Percentiles rank a stretch among this genome's conserved stretches.
Evolutionary conservation across 1,139 yeast species (phyloP).

Genomic region (Yamadazyma diospyri): DNA sequence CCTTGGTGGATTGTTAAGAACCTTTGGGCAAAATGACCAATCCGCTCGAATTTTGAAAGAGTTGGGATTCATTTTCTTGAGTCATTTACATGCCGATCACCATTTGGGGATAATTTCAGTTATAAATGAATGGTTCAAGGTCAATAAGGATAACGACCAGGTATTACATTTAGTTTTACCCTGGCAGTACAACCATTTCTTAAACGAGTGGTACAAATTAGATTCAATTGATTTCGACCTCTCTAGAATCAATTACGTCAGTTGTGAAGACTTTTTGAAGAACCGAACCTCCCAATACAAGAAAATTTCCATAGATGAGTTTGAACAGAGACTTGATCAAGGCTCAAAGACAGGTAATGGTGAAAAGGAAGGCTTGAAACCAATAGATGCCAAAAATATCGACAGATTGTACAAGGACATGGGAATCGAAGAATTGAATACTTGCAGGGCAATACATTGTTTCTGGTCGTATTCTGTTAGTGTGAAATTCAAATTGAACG

Average conservation of each 20-base stretch:
- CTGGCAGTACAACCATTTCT: conserved; percentile 65
- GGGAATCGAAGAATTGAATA: conserved; percentile 34
- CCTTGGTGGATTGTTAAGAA: conserved; percentile 64
- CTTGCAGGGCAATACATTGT: conserved; percentile 84
- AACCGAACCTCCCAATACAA: conserved; percentile 25
- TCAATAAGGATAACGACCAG: conserved; percentile 24
- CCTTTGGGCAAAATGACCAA: conserved; percentile 49
- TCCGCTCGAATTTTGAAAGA: conserved; percentile 44
- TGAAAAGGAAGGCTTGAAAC: conserved; percentile 20
- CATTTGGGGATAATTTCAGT: conserved; percentile 80
- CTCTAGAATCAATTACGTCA: conserved; percentile 49
- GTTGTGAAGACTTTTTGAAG: conserved; percentile 61
- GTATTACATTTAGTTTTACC: conserved; percentile 66
- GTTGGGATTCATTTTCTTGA: conserved; percentile 62
- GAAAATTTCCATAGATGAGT: conserved; percentile 28
- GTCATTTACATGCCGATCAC: conserved; percentile 97
- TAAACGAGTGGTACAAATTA: conserved; percentile 66
- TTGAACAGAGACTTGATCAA: conserved; percentile 28
- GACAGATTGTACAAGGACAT: conserved; percentile 23
- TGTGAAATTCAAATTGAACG: conserved; percentile 43
- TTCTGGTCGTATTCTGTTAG: conserved; percentile 76
- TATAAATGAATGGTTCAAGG: conserved; percentile 63
- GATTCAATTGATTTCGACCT: conserved; percentile 43
- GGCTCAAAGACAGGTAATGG: conserved; percentile 15
- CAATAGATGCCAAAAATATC: conserved; percentile 16